These are phyloP conservation scores for Cercophora scortea DNA, from an alignment of 495 filamentous ascomycete species.

Conservation along the genomic window DNA sequence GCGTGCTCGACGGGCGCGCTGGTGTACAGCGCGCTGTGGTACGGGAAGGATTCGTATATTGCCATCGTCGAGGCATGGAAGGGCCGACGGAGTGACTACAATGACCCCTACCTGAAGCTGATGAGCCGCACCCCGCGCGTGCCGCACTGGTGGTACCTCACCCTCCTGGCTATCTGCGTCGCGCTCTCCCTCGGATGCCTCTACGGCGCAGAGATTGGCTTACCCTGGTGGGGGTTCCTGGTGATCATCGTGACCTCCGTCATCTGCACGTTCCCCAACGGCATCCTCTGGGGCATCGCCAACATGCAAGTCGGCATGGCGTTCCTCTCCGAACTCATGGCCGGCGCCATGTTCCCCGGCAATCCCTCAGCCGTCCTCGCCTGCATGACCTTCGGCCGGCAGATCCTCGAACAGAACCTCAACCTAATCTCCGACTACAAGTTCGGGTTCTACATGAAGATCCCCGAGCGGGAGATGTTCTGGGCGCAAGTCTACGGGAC, in stretches of 20 bases:
- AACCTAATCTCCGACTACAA: constrained; percentile 24
- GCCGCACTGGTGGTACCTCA: constrained; percentile 46
- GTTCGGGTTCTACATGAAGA: constrained; percentile 32
- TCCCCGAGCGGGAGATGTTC: constrained; percentile 34
- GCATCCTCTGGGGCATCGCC: constrained; percentile 19
- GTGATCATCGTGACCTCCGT: constrained; percentile 27
- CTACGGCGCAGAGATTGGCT: constrained; percentile 36
- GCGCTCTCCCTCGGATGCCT: constrained; percentile 36
- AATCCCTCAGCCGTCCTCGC: constrained; percentile 19
- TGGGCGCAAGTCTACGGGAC: constrained; percentile 29
- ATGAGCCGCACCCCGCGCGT: constrained; percentile 8
- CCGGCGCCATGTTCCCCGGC: constrained; percentile 18
- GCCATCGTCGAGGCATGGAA: constrained; percentile 2
- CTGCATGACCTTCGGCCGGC: constrained; percentile 16
- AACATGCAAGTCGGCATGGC: constrained; percentile 18
- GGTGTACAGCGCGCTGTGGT: constrained; percentile 6
- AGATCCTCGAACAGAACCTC: constrained; percentile 20
- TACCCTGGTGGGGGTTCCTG: constrained; percentile 48
- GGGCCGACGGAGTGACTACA: constrained; percentile 7
- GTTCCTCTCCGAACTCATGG: constrained; percentile 21
- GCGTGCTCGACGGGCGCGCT: constrained; percentile 6
- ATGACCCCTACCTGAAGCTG: constrained; percentile 12
- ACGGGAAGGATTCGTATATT: constrained; percentile 3
- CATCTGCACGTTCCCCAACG: constrained; percentile 15
- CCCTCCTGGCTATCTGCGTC: constrained; percentile 36